phyloP scores from a whole-genome alignment of 371 early-diverging fungal species.

The Apophysomyces ossiformis region DNA sequence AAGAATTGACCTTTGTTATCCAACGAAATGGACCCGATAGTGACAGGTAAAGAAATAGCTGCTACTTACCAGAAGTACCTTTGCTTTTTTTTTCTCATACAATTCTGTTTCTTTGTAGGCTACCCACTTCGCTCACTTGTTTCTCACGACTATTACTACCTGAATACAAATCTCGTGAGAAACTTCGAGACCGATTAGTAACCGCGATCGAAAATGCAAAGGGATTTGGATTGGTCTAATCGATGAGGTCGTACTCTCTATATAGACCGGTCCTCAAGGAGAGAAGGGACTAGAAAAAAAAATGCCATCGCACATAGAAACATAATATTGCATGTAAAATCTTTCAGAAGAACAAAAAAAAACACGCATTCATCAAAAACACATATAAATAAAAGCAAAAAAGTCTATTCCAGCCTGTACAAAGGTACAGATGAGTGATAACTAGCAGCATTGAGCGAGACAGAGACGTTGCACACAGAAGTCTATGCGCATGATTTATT shows the following conservation, averaged over 20 bases:
- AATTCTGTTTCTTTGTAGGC: slow-evolving; percentile 21
- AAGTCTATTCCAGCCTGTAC: too few species aligned
- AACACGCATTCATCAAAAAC: too few species aligned
- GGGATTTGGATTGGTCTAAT: slow-evolving; percentile 93
- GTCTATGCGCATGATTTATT: too few species aligned
- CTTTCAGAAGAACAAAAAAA: too few species aligned
- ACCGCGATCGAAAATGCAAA: slow-evolving; percentile 96
- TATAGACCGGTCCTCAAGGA: too few species aligned
- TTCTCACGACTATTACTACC: slow-evolving; percentile 96
- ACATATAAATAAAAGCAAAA: too few species aligned
- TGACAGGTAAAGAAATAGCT: slow-evolving; percentile 56
- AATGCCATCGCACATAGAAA: not conserved
- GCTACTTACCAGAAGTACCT: not conserved
- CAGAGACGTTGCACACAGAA: too few species aligned
- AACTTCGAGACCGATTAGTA: slow-evolving; percentile 84
- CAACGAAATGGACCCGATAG: slow-evolving; percentile 94
- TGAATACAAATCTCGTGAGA: slow-evolving; percentile 86
- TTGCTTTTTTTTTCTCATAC: not conserved
- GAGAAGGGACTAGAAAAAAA: not conserved
- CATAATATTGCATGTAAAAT: too few species aligned
- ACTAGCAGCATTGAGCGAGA: too few species aligned
- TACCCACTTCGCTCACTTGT: slow-evolving; percentile 91
- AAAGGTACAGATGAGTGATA: too few species aligned
- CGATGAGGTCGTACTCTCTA: too few species aligned
- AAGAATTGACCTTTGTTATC: slow-evolving; percentile 82